These are phyloP conservation scores for Setomelanomma holmii DNA, from an alignment of 2,329 filamentous ascomycete species.

Conservation along the genomic window DNA sequence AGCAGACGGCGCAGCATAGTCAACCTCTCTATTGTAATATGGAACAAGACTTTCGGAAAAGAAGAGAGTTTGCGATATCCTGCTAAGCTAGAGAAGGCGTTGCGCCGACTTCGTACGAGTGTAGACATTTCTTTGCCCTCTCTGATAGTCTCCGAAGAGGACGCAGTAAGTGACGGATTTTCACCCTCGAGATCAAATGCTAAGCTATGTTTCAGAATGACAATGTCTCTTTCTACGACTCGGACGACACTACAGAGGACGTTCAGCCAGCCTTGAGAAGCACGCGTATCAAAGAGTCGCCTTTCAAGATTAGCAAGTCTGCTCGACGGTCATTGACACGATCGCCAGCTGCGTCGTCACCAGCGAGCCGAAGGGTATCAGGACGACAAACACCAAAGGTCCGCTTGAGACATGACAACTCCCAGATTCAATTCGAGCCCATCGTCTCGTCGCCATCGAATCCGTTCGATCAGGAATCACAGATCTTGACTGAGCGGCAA, in stretches of 20 bases:
- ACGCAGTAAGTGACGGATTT: slow-evolving; percentile 47
- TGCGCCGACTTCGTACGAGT: slow-evolving; percentile 67
- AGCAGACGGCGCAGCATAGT: slow-evolving; percentile 60
- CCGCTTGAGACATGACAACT: slow-evolving; percentile 77
- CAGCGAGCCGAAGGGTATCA: slow-evolving; percentile 27
- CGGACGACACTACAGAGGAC: slow-evolving; percentile 29
- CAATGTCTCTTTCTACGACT: slow-evolving; percentile 49
- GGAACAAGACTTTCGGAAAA: slow-evolving; percentile 74
- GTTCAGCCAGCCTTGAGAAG: slow-evolving; percentile 23
- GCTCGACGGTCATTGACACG: slow-evolving; percentile 29
- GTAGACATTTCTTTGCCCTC: slow-evolving; percentile 60
- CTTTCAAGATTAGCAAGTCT: slow-evolving; percentile 35
- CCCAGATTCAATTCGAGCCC: slow-evolving; percentile 77
- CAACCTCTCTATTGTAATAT: slow-evolving; percentile 64
- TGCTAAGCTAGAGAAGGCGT: slow-evolving; percentile 64
- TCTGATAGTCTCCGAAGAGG: slow-evolving; percentile 49
- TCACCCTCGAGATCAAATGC: slow-evolving; percentile 52
- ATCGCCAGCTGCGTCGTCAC: slow-evolving; percentile 34
- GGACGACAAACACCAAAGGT: slow-evolving; percentile 53
- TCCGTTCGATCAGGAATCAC: slow-evolving; percentile 64
- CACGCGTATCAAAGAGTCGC: slow-evolving; percentile 33
- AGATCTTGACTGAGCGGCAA: slow-evolving; percentile 79
- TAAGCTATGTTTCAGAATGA: slow-evolving; percentile 24
- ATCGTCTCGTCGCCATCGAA: slow-evolving; percentile 67
- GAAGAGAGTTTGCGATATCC: slow-evolving; percentile 70